Percentiles rank a stretch among this genome's conserved stretches.
These are phyloP conservation scores for Arabidopsis lyrata DNA, from an alignment of 441 rosid species.

Conservation along the genomic window DNA sequence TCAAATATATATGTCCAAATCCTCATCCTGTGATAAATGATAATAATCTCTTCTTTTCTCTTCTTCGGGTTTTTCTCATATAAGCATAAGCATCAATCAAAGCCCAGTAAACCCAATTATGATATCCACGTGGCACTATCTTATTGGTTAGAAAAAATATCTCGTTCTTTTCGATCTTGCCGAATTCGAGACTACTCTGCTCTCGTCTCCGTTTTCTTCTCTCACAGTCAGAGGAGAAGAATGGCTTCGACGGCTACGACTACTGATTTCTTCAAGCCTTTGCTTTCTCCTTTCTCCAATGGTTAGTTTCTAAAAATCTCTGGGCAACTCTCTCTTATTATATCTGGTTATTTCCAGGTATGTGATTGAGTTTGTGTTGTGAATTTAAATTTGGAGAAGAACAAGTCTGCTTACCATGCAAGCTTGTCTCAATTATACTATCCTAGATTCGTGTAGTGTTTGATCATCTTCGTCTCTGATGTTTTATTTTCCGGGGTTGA, in stretches of 20 bases:
- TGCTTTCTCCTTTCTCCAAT: constrained; percentile 45
- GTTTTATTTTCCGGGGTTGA: neutral
- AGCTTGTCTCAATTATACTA: constrained; percentile 17
- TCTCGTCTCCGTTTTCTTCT: neutral
- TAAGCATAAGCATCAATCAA: neutral
- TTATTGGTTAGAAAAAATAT: neutral
- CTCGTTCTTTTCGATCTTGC: neutral
- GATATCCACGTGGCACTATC: neutral
- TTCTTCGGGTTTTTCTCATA: neutral
- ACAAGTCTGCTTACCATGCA: neutral
- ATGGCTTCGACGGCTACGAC: constrained; percentile 69
- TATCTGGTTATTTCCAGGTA: neutral
- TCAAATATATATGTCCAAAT: too few species aligned
- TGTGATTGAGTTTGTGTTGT: constrained; percentile 10
- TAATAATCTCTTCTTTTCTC: neutral
- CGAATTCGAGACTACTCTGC: neutral
- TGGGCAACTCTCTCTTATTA: neutral
- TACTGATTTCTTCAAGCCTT: constrained; percentile 47
- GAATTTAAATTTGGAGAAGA: neutral
- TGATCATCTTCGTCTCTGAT: neutral
- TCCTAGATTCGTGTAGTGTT: neutral
- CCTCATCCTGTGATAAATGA: too few species aligned
- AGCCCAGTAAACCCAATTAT: constrained; percentile 4
- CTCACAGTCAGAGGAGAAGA: neutral
- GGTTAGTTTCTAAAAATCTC: constrained; percentile 44